phyloP scores from a whole-genome alignment of 2,329 filamentous ascomycete species.

The Thielaviopsis ethacetica region DNA sequence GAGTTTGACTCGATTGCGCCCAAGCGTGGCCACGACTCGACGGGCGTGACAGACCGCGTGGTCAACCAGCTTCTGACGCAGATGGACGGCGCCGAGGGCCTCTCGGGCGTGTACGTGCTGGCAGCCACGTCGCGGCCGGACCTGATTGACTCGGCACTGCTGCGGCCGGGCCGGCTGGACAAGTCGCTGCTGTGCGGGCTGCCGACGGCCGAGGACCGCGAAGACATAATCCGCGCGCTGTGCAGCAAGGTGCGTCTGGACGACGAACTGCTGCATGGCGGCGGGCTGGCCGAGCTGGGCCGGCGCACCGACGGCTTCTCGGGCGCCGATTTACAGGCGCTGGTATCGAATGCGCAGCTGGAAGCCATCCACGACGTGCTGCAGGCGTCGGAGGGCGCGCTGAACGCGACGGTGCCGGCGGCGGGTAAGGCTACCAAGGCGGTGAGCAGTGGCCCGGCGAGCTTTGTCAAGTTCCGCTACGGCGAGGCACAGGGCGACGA shows the following conservation, averaged over 20 bases:
- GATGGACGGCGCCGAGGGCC: conserved; percentile 94
- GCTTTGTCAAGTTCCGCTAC: conserved; percentile 75
- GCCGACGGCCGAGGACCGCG: conserved; percentile 59
- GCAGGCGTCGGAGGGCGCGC: conserved; percentile 33
- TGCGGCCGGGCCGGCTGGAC: conserved; percentile 82
- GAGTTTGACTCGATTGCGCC: conserved; percentile 97
- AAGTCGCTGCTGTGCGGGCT: conserved; percentile 89
- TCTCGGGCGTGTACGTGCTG: conserved; percentile 89
- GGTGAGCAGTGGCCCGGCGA: conserved; percentile 20
- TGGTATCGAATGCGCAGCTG: conserved; percentile 90
- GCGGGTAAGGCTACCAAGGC: conserved; percentile 12
- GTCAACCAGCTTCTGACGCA: conserved; percentile 97
- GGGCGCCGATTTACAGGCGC: conserved; percentile 83
- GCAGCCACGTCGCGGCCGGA: conserved; percentile 89
- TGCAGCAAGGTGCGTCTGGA: conserved; percentile 63
- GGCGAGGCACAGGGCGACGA: conserved; percentile 32
- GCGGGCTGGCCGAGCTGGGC: conserved; percentile 56
- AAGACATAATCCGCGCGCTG: conserved; percentile 80
- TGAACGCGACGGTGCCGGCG: conserved; percentile 17
- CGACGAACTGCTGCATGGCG: conserved; percentile 41
- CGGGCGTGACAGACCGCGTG: conserved; percentile 94
- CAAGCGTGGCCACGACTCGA: conserved; percentile 91
- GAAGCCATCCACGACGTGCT: conserved; percentile 93
- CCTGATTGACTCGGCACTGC: conserved; percentile 81
- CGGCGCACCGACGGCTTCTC: conserved; percentile 74